Evolutionary conservation across 176 grass and related monocot species (phyloP).

Genomic region (Puya raimondii): DNA sequence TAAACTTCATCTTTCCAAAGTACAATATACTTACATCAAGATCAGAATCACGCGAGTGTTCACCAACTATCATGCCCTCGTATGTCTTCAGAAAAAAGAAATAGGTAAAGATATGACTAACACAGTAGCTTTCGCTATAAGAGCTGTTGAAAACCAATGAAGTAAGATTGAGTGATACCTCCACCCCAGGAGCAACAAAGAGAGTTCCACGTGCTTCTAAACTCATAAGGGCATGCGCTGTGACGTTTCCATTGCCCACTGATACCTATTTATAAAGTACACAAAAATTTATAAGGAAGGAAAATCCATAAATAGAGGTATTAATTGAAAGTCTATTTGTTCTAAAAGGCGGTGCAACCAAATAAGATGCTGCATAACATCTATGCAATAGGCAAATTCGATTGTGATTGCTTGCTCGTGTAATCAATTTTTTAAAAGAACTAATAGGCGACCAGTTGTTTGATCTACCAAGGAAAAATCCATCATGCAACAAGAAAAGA

Average conservation of each 20-base stretch:
- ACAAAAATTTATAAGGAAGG: slow-evolving; percentile 10
- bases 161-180: slow-evolving; percentile 40
- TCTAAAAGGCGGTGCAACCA: neutral
- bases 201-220: slow-evolving; percentile 96
- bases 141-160: slow-evolving; percentile 22
- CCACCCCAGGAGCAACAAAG: slow-evolving; percentile 94
- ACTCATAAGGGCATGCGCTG: slow-evolving; percentile 89
- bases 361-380: neutral
- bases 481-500: slow-evolving; percentile 11
- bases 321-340: neutral
- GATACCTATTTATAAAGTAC: slow-evolving; percentile 60
- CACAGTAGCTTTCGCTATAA: neutral
- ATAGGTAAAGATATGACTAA: slow-evolving; percentile 12
- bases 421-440: too few species aligned
- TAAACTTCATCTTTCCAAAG: slow-evolving; percentile 11
- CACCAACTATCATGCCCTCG: slow-evolving; percentile 93
- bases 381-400: too few species aligned
- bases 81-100: slow-evolving; percentile 56
- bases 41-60: slow-evolving; percentile 95
- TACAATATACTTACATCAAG: slow-evolving; percentile 67
- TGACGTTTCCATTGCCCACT: slow-evolving; percentile 71
- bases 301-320: neutral
- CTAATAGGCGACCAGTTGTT: too few species aligned
- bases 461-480: neutral
- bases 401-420: too few species aligned